Percentiles rank a stretch among this genome's conserved stretches.
These are phyloP conservation scores for Pseudogymnoascus sp. DNA, from an alignment of 2,329 filamentous ascomycete species.

Conservation along the genomic window DNA sequence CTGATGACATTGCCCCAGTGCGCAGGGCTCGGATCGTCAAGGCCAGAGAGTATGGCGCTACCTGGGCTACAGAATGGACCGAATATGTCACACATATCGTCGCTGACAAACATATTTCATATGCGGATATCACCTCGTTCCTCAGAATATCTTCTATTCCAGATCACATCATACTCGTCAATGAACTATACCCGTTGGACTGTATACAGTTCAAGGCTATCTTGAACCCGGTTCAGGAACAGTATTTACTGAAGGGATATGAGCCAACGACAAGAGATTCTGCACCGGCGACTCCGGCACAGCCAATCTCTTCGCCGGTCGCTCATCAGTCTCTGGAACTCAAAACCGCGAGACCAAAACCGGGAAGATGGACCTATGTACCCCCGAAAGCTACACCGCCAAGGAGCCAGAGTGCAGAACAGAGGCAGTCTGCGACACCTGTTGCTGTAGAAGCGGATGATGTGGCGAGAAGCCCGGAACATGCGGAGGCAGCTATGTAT, in stretches of 20 bases:
- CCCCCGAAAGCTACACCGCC: slow-evolving; percentile 32
- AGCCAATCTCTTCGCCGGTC: background rate
- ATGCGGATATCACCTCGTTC: slow-evolving; percentile 51
- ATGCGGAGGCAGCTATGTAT: background rate
- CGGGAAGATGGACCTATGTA: slow-evolving; percentile 32
- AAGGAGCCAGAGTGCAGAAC: slow-evolving; percentile 19
- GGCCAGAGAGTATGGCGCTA: slow-evolving; percentile 66
- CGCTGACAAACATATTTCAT: slow-evolving; percentile 61
- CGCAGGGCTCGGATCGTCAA: slow-evolving; percentile 66
- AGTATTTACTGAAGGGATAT: slow-evolving; percentile 43
- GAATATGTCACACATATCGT: slow-evolving; percentile 65
- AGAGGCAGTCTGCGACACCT: background rate
- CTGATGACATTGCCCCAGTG: slow-evolving; percentile 60
- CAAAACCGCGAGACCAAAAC: slow-evolving; percentile 36
- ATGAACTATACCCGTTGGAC: slow-evolving; percentile 60
- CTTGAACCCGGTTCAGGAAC: slow-evolving; percentile 47
- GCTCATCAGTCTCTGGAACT: slow-evolving; percentile 36
- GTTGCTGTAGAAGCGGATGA: background rate
- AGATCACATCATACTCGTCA: slow-evolving; percentile 48
- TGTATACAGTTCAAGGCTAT: slow-evolving; percentile 52
- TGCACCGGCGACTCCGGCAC: background rate
- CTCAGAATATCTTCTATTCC: slow-evolving; percentile 33
- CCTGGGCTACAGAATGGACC: slow-evolving; percentile 28
- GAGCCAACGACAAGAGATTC: slow-evolving; percentile 8
- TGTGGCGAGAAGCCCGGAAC: background rate